A percentile compares a stretch with the other conserved stretches of the same genome.
Evolutionary conservation across 2,329 filamentous ascomycete species (phyloP).

Genomic region (Tympanopsis confertula): DNA sequence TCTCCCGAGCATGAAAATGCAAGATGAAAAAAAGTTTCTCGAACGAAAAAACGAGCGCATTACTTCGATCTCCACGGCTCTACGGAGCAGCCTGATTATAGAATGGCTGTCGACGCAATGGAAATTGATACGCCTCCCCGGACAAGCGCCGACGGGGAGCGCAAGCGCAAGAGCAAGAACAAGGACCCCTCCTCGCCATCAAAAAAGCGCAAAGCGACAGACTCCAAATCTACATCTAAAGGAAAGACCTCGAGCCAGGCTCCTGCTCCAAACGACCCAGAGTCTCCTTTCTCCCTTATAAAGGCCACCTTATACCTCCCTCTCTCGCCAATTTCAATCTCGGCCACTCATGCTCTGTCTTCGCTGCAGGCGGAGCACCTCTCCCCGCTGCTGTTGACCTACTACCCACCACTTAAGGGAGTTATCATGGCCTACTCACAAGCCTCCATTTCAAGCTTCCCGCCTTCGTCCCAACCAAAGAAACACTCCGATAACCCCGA

Average conservation of each 20-base stretch:
- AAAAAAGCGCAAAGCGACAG: conserved; percentile 24
- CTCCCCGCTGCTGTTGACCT: conserved; percentile 50
- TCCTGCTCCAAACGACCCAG: conserved; percentile 5
- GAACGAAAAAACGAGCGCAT: conserved; percentile 4
- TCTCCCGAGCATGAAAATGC: conserved; percentile 10
- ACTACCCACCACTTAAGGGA: conserved; percentile 45
- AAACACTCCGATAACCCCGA: conserved; percentile 16
- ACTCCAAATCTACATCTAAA: not conserved
- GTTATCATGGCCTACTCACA: conserved; percentile 41
- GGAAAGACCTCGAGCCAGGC: conserved; percentile 5
- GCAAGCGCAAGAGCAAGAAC: conserved; percentile 26
- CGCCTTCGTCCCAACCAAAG: conserved; percentile 21
- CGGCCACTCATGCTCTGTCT: conserved; percentile 37
- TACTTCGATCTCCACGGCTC: conserved; percentile 8
- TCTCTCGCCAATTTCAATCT: conserved; percentile 40
- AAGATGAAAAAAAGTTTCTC: conserved; percentile 11
- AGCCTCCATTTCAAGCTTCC: conserved; percentile 23
- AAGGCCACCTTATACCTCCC: conserved; percentile 47
- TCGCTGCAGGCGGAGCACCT: conserved; percentile 49
- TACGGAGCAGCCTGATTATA: conserved; percentile 10
- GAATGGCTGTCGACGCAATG: conserved; percentile 24
- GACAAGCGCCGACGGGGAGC: conserved; percentile 12
- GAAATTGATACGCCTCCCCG: conserved; percentile 17
- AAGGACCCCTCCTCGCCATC: conserved; percentile 17
- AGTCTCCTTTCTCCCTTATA: conserved; percentile 35